These are phyloP conservation scores for Tetrapisispora iriomotensis DNA, from an alignment of 805 yeast species.

Conservation along the genomic window DNA sequence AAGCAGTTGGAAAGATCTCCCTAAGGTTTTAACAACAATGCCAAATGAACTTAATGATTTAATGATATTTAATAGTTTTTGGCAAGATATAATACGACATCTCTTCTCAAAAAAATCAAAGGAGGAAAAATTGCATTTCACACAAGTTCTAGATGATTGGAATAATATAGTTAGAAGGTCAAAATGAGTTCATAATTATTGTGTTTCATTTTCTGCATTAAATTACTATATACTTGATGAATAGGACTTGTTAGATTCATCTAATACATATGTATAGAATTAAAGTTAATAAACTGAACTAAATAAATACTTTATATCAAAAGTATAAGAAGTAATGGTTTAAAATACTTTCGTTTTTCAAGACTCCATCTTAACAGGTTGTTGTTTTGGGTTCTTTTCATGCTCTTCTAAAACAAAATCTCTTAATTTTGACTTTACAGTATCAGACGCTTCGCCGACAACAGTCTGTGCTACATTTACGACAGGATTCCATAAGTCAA, in stretches of 20 bases:
- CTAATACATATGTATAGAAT: too few relatives aligned
- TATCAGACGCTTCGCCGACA: constrained; percentile 43
- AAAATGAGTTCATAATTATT: not conserved
- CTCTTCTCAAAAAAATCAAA: constrained; percentile 34
- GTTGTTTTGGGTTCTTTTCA: constrained; percentile 8
- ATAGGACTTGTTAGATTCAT: too few relatives aligned
- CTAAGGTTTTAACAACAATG: constrained; percentile 10
- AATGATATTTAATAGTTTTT: constrained; percentile 37
- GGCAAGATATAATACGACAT: constrained; percentile 38
- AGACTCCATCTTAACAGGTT: not conserved
- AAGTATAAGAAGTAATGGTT: not conserved
- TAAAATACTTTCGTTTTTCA: not conserved
- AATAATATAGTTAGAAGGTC: constrained; percentile 5
- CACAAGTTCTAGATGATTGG: constrained; percentile 31
- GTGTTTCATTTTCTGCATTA: too few relatives aligned
- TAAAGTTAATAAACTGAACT: too few relatives aligned
- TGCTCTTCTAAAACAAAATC: constrained; percentile 48
- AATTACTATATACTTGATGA: too few relatives aligned
- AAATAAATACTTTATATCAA: too few relatives aligned
- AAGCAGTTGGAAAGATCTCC: constrained; percentile 21
- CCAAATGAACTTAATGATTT: constrained; percentile 30
- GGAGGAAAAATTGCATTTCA: constrained; percentile 28
- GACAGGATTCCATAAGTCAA: constrained; percentile 73
- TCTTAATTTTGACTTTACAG: constrained; percentile 49
- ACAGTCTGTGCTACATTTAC: constrained; percentile 48